Conservation (phyloP, 2,329 filamentous ascomycete species). For the Pestalotiopsis sp. region DNA sequence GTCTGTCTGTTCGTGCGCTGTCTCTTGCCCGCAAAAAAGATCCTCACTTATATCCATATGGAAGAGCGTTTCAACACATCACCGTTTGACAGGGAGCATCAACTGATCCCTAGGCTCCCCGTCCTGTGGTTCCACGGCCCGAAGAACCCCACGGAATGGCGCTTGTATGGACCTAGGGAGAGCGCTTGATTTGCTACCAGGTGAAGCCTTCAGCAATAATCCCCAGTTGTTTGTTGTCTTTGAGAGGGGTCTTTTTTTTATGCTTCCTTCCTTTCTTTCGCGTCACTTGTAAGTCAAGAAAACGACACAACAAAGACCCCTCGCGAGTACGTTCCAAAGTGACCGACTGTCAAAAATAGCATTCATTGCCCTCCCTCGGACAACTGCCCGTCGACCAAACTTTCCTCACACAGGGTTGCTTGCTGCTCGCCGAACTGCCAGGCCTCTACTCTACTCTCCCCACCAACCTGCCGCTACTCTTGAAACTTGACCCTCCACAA, state of each 20-base stretch:
- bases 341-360: constrained; percentile 6
- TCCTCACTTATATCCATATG: neutral
- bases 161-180: neutral
- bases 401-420: neutral
- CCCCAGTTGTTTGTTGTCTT: neutral
- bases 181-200: neutral
- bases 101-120: neutral
- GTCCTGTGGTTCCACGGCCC: neutral
- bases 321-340: constrained; percentile 4
- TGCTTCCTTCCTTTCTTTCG: constrained; percentile 22
- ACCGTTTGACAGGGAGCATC: neutral
- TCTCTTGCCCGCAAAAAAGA: neutral
- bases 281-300: constrained; percentile 34
- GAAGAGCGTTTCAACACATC: neutral
- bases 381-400: neutral
- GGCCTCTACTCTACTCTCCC: neutral
- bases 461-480: neutral
- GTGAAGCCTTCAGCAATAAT: neutral
- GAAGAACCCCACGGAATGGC: neutral
- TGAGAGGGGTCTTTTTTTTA: neutral
- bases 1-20: neutral
- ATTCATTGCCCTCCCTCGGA: neutral
- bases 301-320: constrained; percentile 7
- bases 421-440: neutral
- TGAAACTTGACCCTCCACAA: neutral